A percentile compares a stretch with the other conserved stretches of the same genome.
These are phyloP conservation scores for Gnomoniopsis sp. DNA, from an alignment of 2,329 filamentous ascomycete genomes.

Conservation along the genomic window DNA sequence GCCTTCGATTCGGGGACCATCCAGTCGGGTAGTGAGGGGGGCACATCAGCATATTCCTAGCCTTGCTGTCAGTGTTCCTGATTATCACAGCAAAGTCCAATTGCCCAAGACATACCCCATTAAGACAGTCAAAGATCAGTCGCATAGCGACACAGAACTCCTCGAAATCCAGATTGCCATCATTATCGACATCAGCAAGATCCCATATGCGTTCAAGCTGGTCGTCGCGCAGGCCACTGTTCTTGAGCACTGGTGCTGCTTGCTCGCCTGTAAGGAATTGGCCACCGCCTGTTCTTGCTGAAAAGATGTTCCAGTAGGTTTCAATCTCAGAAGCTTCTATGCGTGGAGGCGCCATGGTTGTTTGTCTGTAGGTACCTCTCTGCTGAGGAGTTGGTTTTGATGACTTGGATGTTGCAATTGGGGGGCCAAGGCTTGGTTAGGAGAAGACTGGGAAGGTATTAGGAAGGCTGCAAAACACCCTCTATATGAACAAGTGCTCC, in stretches of 20 bases:
- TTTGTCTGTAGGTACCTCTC: background rate
- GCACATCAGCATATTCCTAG: constrained; percentile 89
- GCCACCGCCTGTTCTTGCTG: constrained; percentile 55
- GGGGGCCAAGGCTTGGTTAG: background rate
- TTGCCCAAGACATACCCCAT: constrained; percentile 65
- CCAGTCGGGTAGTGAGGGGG: constrained; percentile 83
- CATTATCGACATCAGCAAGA: constrained; percentile 92
- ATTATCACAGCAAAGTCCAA: background rate
- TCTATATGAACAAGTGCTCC: too few species aligned
- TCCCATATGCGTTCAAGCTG: constrained; percentile 99
- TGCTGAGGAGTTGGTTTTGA: background rate
- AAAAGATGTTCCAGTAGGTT: constrained; percentile 65
- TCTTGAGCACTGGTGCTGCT: constrained; percentile 60
- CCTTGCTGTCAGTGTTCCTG: background rate
- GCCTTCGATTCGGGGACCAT: constrained; percentile 93
- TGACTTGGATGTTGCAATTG: background rate
- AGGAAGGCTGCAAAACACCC: too few species aligned
- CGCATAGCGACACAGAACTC: constrained; percentile 99
- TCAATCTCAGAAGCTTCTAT: constrained; percentile 62
- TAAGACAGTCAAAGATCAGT: constrained; percentile 94
- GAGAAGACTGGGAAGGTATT: too few species aligned
- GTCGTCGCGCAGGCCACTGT: constrained; percentile 59
- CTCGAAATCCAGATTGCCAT: constrained; percentile 97
- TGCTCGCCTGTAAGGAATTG: constrained; percentile 60
- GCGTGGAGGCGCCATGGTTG: constrained; percentile 55